Evolutionary conservation across 1,284 basidiomycete species (phyloP).

Genomic region (Rhizoctonia solani): DNA sequence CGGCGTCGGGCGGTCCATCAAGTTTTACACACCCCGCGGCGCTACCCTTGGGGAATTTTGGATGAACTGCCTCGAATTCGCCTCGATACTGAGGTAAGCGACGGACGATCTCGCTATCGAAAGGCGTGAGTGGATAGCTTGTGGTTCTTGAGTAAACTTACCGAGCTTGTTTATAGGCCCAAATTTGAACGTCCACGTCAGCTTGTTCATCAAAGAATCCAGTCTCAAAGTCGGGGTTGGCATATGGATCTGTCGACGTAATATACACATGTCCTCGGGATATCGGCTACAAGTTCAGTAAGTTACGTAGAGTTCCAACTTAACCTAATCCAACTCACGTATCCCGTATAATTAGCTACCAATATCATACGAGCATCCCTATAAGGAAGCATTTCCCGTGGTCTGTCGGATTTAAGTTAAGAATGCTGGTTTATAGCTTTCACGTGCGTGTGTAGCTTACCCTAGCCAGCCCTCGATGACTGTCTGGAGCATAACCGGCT

Average conservation of each 20-base stretch:
- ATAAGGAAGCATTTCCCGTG: constrained; percentile 44
- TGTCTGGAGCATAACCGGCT: constrained; percentile 24
- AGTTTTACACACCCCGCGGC: constrained; percentile 47
- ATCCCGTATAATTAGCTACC: constrained; percentile 11
- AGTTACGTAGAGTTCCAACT: neutral
- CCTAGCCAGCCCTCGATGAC: constrained; percentile 19
- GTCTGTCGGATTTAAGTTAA: constrained; percentile 41
- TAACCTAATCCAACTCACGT: constrained; percentile 1
- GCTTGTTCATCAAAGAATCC: constrained; percentile 44
- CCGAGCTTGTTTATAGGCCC: constrained; percentile 61
- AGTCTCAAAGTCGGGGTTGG: constrained; percentile 40
- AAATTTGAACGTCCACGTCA: constrained; percentile 58
- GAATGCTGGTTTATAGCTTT: neutral
- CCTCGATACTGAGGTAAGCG: constrained; percentile 62
- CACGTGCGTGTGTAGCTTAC: neutral
- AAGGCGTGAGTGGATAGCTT: neutral
- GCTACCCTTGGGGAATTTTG: constrained; percentile 55
- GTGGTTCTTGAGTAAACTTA: neutral
- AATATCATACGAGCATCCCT: constrained; percentile 11
- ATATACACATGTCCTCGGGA: constrained; percentile 42
- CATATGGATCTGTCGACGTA: constrained; percentile 40
- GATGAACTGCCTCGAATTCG: constrained; percentile 54
- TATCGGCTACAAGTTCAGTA: constrained; percentile 35
- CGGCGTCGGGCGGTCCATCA: constrained; percentile 50
- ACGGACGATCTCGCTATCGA: constrained; percentile 54